phyloP scores from a whole-genome alignment of 139 green algal species.

The Chlorella sp. region DNA sequence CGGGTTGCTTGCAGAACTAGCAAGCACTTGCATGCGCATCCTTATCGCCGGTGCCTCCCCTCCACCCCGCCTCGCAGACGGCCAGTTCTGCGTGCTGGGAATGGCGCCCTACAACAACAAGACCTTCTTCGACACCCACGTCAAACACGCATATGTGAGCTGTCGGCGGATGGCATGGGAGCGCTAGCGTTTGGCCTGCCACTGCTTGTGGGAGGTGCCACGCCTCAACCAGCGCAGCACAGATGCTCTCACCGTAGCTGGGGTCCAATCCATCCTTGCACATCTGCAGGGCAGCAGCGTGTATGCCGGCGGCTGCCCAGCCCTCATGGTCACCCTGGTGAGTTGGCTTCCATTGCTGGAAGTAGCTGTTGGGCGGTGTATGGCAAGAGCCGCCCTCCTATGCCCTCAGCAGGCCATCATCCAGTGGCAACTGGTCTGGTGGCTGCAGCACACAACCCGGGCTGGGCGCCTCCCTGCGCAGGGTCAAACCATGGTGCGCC shows the following conservation, averaged over 20 bases:
- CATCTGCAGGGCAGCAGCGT: neutral
- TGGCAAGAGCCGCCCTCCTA: no score
- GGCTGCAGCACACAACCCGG: no score
- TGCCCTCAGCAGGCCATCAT: no score
- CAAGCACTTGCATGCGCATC: no score
- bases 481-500: constrained; percentile 60
- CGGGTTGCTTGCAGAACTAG: no score
- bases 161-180: neutral
- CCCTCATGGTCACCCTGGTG: constrained; percentile 65
- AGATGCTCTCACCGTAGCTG: no score
- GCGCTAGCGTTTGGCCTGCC: no score
- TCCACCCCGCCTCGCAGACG: neutral
- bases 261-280: neutral
- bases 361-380: no score
- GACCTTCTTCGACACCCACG: constrained; percentile 57
- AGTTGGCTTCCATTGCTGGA: neutral
- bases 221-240: no score
- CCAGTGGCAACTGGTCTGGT: no score
- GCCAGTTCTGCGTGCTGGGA: constrained; percentile 53
- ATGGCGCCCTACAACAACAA: constrained; percentile 50
- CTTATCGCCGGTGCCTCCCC: no score
- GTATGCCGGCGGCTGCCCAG: neutral
- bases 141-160: constrained; percentile 41
- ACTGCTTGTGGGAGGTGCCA: no score
- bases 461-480: neutral